Percentiles rank a stretch among this genome's conserved stretches.
phyloP scores from a whole-genome alignment of 2,329 filamentous ascomycete genomes.

The Penicillium sp. region DNA sequence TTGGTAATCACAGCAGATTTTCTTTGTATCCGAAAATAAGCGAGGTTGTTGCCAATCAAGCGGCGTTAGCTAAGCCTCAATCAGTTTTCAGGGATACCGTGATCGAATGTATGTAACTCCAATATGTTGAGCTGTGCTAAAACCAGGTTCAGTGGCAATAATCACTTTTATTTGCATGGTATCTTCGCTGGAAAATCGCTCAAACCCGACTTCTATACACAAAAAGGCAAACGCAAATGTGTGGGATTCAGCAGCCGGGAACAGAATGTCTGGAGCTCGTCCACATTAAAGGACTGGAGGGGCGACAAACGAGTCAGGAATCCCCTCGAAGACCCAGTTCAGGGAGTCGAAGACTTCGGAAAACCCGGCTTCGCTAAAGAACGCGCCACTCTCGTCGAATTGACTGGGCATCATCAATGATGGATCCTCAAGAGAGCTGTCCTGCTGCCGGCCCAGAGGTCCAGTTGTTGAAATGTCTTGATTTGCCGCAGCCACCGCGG shows the following conservation, averaged over 20 bases:
- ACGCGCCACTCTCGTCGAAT: slow-evolving; percentile 35
- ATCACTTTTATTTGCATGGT: slow-evolving; percentile 1
- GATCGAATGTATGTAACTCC: not conserved
- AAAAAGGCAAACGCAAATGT: not conserved
- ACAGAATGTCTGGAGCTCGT: not conserved
- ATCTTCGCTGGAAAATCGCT: not conserved
- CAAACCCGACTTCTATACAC: not conserved
- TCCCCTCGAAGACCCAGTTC: slow-evolving; percentile 85
- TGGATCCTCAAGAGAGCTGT: slow-evolving; percentile 30
- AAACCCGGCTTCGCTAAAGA: slow-evolving; percentile 49
- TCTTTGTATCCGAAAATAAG: not conserved
- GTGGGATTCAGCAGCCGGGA: not conserved
- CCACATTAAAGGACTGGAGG: slow-evolving; percentile 30
- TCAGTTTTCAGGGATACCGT: not conserved
- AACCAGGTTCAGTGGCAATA: not conserved
- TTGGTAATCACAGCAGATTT: not conserved
- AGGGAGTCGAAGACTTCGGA: slow-evolving; percentile 79
- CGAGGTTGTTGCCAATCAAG: not conserved
- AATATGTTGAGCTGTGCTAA: not conserved
- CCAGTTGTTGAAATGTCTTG: slow-evolving; percentile 33
- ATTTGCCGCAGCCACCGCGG: slow-evolving; percentile 30
- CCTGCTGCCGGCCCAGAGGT: slow-evolving; percentile 26
- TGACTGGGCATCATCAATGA: slow-evolving; percentile 32
- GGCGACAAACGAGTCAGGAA: slow-evolving; percentile 59
- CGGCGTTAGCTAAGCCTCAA: not conserved